A percentile compares a stretch with the other conserved stretches of the same genome.
phyloP scores from a whole-genome alignment of 192 early-diverging fungal genomes.

The Dissophora globulifera region DNA sequence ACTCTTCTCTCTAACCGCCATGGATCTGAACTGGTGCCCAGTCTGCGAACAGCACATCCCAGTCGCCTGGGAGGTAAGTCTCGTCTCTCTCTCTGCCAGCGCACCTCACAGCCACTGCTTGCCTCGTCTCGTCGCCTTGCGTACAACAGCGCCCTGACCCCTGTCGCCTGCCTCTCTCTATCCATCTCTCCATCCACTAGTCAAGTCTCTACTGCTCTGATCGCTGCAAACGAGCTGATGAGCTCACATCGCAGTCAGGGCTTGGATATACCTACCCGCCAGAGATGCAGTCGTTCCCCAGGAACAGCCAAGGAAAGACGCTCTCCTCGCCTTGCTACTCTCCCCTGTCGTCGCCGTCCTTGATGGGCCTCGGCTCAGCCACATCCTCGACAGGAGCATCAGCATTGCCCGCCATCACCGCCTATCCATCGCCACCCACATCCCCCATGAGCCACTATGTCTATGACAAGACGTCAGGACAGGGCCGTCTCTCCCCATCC shows the following conservation, averaged over 20 bases:
- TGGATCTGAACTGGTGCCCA: conserved; percentile 57
- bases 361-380: conserved; percentile 14
- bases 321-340: conserved; percentile 18
- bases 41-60: conserved; percentile 56
- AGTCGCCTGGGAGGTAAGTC: conserved; percentile 54
- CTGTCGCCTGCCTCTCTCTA: too few relatives aligned
- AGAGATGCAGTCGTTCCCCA: conserved; percentile 31
- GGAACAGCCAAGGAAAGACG: conserved; percentile 15
- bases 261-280: conserved; percentile 6
- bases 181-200: not conserved
- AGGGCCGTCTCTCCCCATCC: conserved; percentile 29
- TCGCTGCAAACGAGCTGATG: conserved; percentile 51
- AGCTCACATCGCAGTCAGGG: conserved; percentile 7
- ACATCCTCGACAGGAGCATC: not conserved
- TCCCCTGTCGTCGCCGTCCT: conserved; percentile 37
- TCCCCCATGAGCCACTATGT: conserved; percentile 48
- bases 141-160: too few relatives aligned
- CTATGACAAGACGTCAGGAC: conserved; percentile 37
- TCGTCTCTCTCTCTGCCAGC: conserved; percentile 1
- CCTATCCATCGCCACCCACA: conserved; percentile 42
- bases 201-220: conserved; percentile 54
- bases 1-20: not conserved
- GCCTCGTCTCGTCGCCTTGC: too few relatives aligned
- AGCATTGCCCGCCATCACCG: not conserved
- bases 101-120: too few relatives aligned